Conservation (phyloP, 2,329 filamentous ascomycete species). For the Didymella keratinophila region DNA sequence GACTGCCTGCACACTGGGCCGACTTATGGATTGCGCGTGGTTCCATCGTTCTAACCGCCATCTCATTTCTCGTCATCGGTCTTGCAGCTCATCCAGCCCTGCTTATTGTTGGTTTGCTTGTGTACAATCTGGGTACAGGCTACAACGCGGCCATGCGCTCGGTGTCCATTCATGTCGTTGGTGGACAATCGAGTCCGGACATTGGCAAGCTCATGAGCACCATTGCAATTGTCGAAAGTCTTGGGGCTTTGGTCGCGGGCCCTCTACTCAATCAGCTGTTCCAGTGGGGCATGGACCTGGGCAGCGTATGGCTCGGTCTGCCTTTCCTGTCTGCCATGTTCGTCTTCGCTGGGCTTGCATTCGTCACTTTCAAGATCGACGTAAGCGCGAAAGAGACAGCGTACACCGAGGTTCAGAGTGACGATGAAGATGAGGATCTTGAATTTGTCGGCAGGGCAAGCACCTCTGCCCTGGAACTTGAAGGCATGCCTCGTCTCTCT, state of each 20-base stretch:
- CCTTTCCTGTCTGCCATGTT: slow-evolving; percentile 49
- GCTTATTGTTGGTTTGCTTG: slow-evolving; percentile 55
- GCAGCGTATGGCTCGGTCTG: slow-evolving; percentile 58
- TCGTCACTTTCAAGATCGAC: slow-evolving; percentile 41
- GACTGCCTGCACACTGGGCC: slow-evolving; percentile 51
- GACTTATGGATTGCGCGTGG: slow-evolving; percentile 57
- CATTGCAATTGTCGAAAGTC: slow-evolving; percentile 58
- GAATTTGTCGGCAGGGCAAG: slow-evolving; percentile 20
- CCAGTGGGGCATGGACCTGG: slow-evolving; percentile 56
- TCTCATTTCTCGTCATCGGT: slow-evolving; percentile 58
- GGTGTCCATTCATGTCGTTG: slow-evolving; percentile 58
- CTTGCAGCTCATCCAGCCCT: slow-evolving; percentile 54
- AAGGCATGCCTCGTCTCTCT: slow-evolving; percentile 10
- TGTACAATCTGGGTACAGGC: slow-evolving; percentile 59
- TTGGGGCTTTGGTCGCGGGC: slow-evolving; percentile 58
- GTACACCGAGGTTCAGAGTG: slow-evolving; percentile 31
- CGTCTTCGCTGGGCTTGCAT: slow-evolving; percentile 35
- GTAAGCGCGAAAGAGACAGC: slow-evolving; percentile 32
- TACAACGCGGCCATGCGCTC: slow-evolving; percentile 58
- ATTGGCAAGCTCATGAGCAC: slow-evolving; percentile 60
- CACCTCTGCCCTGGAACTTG: slow-evolving; percentile 25
- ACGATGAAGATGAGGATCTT: slow-evolving; percentile 22
- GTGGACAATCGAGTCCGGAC: slow-evolving; percentile 53
- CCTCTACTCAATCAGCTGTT: slow-evolving; percentile 57
- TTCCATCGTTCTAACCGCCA: slow-evolving; percentile 54